Conservation (phyloP, 495 filamentous ascomycete genomes). For the Mycothermus thermophilus region DNA sequence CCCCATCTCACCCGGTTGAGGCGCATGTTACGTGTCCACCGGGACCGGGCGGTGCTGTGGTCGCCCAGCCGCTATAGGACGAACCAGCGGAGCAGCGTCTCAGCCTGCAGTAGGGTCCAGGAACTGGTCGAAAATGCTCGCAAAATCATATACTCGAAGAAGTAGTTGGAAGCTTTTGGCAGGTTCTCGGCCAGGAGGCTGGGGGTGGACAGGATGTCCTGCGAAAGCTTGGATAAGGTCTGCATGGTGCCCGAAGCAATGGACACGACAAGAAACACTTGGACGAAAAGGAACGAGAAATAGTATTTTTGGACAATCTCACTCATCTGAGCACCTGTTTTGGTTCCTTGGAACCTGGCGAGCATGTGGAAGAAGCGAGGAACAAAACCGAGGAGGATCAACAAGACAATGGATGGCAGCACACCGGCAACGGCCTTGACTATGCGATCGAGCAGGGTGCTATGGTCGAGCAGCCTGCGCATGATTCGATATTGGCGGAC, state of each 20-base stretch:
- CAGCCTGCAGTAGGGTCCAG: slow-evolving; percentile 77
- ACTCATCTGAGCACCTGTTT: slow-evolving; percentile 70
- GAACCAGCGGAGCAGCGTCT: slow-evolving; percentile 64
- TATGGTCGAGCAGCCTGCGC: slow-evolving; percentile 46
- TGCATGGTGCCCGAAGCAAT: slow-evolving; percentile 67
- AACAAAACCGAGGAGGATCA: slow-evolving; percentile 65
- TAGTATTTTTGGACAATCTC: slow-evolving; percentile 83
- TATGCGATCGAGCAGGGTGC: slow-evolving; percentile 42
- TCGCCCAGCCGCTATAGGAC: slow-evolving; percentile 65
- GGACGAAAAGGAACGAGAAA: slow-evolving; percentile 88
- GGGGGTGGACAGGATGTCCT: slow-evolving; percentile 44
- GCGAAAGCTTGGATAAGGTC: slow-evolving; percentile 48
- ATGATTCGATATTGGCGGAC: slow-evolving; percentile 53
- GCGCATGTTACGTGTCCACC: slow-evolving; percentile 72
- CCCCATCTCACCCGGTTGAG: slow-evolving; percentile 78
- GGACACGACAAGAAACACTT: slow-evolving; percentile 87
- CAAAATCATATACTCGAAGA: slow-evolving; percentile 96
- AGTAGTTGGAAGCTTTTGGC: slow-evolving; percentile 86
- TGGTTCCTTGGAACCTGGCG: slow-evolving; percentile 58
- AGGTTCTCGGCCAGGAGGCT: slow-evolving; percentile 66
- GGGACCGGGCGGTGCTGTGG: slow-evolving; percentile 73
- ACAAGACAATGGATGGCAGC: slow-evolving; percentile 64
- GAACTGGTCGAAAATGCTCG: slow-evolving; percentile 85
- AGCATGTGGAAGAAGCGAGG: slow-evolving; percentile 61
- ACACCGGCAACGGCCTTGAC: slow-evolving; percentile 74